phyloP scores from a whole-genome alignment of 2,329 filamentous ascomycete genomes.

The Coleophoma crateriformis region DNA sequence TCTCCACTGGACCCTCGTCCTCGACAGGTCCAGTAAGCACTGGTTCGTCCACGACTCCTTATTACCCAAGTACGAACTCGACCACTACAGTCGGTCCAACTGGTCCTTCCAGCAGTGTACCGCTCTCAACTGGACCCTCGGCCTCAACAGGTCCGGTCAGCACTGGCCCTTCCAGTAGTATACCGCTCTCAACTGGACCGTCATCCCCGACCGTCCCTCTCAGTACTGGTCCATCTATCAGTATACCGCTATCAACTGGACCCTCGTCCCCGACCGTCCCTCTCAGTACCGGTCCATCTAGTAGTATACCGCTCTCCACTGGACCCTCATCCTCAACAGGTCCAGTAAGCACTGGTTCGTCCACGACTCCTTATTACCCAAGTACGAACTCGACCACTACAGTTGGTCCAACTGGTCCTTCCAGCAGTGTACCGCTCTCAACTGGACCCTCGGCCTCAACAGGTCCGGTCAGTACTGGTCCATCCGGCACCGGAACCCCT shows the following conservation, averaged over 20 bases:
- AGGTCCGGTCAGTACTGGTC: constrained; percentile 1
- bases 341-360: not conserved
- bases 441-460: not conserved
- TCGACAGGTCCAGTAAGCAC: not conserved
- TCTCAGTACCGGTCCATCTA: not conserved
- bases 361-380: constrained; percentile 4
- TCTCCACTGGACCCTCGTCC: not conserved
- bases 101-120: constrained; percentile 1
- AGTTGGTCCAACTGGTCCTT: constrained; percentile 2
- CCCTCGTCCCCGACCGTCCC: not conserved
- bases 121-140: not conserved
- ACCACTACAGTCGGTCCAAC: not conserved
- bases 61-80: not conserved
- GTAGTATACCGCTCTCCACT: not conserved
- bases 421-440: not conserved
- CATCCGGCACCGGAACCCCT: constrained; percentile 6
- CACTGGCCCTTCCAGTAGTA: constrained; percentile 4
- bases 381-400: not conserved
- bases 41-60: not conserved
- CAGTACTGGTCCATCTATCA: not conserved
- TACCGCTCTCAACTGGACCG: not conserved
- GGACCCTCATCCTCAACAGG: not conserved
- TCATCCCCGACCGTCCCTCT: not conserved
- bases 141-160: not conserved
- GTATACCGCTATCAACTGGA: not conserved